Percentiles rank a stretch among this genome's conserved stretches.
phyloP scores from a whole-genome alignment of 2,329 filamentous ascomycete genomes.

The Aschersonia sp. region DNA sequence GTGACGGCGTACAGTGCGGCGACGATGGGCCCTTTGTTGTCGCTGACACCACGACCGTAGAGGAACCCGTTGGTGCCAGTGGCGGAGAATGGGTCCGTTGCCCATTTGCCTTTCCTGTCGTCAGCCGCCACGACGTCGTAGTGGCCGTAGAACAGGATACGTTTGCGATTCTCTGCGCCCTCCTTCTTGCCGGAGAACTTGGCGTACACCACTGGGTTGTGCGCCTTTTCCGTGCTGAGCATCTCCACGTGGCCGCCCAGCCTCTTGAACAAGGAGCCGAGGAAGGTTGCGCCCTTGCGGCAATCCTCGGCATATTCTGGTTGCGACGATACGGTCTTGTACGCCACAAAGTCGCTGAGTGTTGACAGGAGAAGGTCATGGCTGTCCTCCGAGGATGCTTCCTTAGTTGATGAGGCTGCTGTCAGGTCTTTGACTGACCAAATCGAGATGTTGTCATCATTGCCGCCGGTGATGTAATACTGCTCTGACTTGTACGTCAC shows the following conservation, averaged over 20 bases:
- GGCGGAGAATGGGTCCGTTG: constrained; percentile 76
- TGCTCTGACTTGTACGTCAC: constrained; percentile 55
- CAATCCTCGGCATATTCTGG: constrained; percentile 84
- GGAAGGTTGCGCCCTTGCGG: constrained; percentile 77
- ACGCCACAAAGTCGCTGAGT: constrained; percentile 75
- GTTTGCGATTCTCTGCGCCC: constrained; percentile 55
- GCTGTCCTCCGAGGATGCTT: constrained; percentile 20
- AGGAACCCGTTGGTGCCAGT: constrained; percentile 83
- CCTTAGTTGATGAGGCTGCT: constrained; percentile 10
- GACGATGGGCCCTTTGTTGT: constrained; percentile 94
- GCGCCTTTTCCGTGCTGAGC: constrained; percentile 63
- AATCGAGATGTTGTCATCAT: constrained; percentile 76
- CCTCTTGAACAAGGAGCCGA: constrained; percentile 82
- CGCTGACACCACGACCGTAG: constrained; percentile 90
- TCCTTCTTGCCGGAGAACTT: constrained; percentile 68
- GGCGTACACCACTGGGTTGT: constrained; percentile 89
- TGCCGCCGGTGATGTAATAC: constrained; percentile 91
- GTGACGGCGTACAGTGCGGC: constrained; percentile 89
- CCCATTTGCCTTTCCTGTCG: constrained; percentile 69
- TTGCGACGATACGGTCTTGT: constrained; percentile 80
- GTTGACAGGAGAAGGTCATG: constrained; percentile 51
- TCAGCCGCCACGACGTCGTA: constrained; percentile 95
- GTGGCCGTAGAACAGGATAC: constrained; percentile 91
- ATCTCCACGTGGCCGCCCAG: constrained; percentile 83
- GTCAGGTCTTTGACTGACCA: constrained; percentile 54